Conservation (phyloP, 306 rosid genomes). For the Sindora glabra region DNA sequence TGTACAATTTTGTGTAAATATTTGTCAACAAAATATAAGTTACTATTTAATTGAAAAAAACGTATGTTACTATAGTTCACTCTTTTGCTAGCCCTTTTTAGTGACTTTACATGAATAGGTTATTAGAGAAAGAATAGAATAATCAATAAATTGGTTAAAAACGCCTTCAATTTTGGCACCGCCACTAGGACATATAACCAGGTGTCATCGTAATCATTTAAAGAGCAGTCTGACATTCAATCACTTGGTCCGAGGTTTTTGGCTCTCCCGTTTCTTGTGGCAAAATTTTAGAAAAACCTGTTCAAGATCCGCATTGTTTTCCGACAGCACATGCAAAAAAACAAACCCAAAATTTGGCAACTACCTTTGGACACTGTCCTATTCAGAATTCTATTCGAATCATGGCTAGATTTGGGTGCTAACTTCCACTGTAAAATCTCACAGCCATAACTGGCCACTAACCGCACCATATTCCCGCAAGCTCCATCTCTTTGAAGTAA, state of each 20-base stretch:
- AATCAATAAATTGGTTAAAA: too few species aligned
- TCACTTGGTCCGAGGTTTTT: conserved; percentile 25
- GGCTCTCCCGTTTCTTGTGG: conserved; percentile 26
- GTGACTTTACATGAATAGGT: too few species aligned
- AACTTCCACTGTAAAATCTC: not conserved
- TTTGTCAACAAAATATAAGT: too few species aligned
- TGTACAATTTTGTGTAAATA: too few species aligned
- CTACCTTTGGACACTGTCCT: conserved; percentile 21
- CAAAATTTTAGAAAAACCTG: conserved; percentile 17
- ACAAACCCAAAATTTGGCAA: conserved; percentile 27
- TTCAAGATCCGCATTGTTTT: conserved; percentile 24
- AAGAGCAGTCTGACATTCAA: too few species aligned
- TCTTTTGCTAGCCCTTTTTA: too few species aligned
- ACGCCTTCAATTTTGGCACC: too few species aligned
- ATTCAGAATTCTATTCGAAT: conserved; percentile 8
- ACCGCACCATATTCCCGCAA: not conserved
- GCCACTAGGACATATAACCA: too few species aligned
- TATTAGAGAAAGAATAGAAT: too few species aligned
- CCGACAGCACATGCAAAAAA: conserved; percentile 16
- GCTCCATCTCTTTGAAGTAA: conserved; percentile 8
- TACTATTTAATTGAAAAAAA: too few species aligned
- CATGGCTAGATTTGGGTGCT: not conserved
- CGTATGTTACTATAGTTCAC: too few species aligned
- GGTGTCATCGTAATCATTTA: too few species aligned
- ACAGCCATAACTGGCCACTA: not conserved